Evolutionary conservation across 352 stramenopile species (phyloP), one percentile per base, ranked within the genome.

Genomic region (Phytophthora kernoviae): DNA sequence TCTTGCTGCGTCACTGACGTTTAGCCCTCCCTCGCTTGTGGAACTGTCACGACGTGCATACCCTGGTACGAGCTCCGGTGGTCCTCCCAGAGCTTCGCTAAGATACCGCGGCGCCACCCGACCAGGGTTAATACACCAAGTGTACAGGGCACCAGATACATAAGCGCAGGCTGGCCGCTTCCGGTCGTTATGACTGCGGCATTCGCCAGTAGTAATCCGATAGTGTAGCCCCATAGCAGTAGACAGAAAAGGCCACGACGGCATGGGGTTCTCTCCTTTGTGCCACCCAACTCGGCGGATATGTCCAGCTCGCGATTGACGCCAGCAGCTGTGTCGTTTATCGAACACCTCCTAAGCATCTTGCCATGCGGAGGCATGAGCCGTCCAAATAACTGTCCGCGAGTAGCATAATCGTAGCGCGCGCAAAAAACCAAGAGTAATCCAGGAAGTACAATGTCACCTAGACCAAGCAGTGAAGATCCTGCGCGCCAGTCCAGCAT

Each of bases 91-190:
- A 98, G 69, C 55, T 96, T 93, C 24, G 54, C 66, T 12, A 97
- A 71, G 58, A 97, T 96, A 22, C 91, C 88, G 21, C 91, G 86
- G 24, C 68, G 83, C 71, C 85, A 94, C 0, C 70, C 73, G 52
- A 96, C 75, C 49, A 92, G 62, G 14, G 66, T 50, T 33, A 98
- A 79, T 20, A 93, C 65, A 14, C 93, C 93, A 1, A 98, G 76
- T 30, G 90, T 98, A 56, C 84, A 96, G 17, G 94, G 94, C 27
- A 99, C 96, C 6, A 99, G 62, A 73, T 99, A 99, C 75, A 99
- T 88, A 32, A 99, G 79, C 26, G 96, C 96, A 9, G 96, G 96
- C 65, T 99, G 96, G 2, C 95, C 95, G 65, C 96, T 88, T 18
- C 84, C 69, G 70, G 97, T 98, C 12, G 95, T 42, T 56, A 97